Evolutionary conservation across 148 eudicot genomes (phyloP).

Genomic region (Pharnaceum exiguum): DNA sequence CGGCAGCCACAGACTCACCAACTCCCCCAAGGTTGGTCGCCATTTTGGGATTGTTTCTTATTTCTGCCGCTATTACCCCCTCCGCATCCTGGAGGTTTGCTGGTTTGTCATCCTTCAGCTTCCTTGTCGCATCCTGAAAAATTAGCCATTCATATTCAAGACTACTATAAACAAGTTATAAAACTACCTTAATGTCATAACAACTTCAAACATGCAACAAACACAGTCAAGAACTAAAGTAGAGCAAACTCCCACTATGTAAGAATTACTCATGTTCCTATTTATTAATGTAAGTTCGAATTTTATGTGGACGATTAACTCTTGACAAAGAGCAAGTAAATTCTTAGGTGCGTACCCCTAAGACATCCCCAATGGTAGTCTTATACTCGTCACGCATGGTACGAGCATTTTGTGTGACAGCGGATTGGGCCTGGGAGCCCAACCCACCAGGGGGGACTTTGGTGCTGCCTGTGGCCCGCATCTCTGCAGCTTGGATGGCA

Average conservation of each 20-base stretch:
- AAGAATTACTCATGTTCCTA: too few relatives aligned
- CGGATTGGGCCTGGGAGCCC: constrained; percentile 43
- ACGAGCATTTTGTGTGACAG: constrained; percentile 30
- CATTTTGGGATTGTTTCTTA: constrained; percentile 39
- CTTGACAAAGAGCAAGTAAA: neutral
- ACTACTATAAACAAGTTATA: too few relatives aligned
- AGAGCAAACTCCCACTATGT: too few relatives aligned
- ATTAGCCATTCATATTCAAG: too few relatives aligned
- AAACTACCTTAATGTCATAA: too few relatives aligned
- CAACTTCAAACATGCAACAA: too few relatives aligned
- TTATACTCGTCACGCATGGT: constrained; percentile 22
- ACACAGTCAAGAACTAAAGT: too few relatives aligned
- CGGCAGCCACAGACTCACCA: constrained; percentile 45
- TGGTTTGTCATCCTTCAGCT: constrained; percentile 38
- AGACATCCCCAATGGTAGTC: constrained; percentile 40
- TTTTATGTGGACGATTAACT: too few relatives aligned
- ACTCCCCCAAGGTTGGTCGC: constrained; percentile 50
- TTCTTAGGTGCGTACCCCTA: constrained; percentile 22
- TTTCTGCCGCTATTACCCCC: constrained; percentile 49
- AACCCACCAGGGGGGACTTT: constrained; percentile 37
- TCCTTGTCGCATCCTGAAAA: constrained; percentile 48
- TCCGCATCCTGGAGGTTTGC: constrained; percentile 53
- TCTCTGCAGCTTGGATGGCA: constrained; percentile 64
- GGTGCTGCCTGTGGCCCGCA: constrained; percentile 32
- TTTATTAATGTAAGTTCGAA: too few relatives aligned